These are phyloP conservation scores for Pseudocercospora fijiensis DNA, from an alignment of 2,329 filamentous ascomycete species.

Conservation along the genomic window DNA sequence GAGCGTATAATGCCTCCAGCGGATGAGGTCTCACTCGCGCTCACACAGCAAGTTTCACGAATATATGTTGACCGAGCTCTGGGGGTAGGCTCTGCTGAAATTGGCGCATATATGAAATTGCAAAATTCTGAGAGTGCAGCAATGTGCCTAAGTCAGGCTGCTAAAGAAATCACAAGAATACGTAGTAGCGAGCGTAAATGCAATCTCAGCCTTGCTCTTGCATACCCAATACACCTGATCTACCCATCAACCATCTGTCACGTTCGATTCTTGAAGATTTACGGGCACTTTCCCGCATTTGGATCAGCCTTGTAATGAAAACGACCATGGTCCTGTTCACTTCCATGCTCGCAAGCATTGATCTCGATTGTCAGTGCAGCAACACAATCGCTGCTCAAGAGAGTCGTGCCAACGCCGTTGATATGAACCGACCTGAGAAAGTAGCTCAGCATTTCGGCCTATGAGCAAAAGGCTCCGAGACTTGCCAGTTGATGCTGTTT, in stretches of 20 bases:
- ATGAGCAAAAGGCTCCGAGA: neutral
- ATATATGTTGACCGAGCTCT: neutral
- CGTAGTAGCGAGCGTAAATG: neutral
- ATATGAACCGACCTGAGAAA: neutral
- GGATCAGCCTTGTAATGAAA: neutral
- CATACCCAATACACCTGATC: too few relatives aligned
- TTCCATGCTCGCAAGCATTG: neutral
- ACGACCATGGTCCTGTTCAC: neutral
- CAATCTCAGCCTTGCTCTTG: too few relatives aligned
- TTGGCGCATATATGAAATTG: too few relatives aligned
- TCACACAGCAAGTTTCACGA: neutral
- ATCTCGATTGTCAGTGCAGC: neutral
- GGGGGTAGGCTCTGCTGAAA: neutral
- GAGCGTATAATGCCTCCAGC: neutral
- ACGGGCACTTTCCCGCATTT: neutral
- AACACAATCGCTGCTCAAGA: neutral
- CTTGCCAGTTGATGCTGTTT: neutral
- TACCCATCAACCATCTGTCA: too few relatives aligned
- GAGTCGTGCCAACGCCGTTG: neutral
- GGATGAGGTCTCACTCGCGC: neutral
- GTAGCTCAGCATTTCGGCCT: neutral
- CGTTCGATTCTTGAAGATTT: neutral
- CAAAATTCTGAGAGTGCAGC: neutral
- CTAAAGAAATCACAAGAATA: neutral
- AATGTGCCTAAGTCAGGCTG: neutral